Evolutionary conservation across 2,329 filamentous ascomycete genomes (phyloP), one percentile per base, ranked within the genome.

Genomic region (Botrytis fragariae): DNA sequence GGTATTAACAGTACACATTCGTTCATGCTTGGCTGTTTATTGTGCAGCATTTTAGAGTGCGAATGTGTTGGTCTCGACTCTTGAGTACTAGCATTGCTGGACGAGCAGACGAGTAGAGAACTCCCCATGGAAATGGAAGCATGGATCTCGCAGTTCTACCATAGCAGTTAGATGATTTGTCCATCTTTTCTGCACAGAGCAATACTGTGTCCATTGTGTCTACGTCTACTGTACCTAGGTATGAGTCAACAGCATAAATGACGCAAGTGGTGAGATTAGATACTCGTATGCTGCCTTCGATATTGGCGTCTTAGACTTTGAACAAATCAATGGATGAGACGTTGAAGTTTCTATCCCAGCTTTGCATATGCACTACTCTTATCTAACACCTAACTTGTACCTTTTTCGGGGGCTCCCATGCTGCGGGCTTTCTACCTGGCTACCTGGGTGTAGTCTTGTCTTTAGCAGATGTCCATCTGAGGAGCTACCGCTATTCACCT

Each of bases 161-260:
- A 25, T 48, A 25, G 3, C 12, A 8, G 14, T 29, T 14, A 29
- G 51, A n/a, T 16, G 51, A 3, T 54, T 29, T 3, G 51, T 18
- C 8, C n/a, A 29, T 54, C 12, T 54, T 16, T 29, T 18, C 51
- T 54, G 14, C 51, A 29, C 25, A 8, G n/a, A 54, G 51, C 18
- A 29, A 54, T 6, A 18, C 12, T n/a, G 22, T 51, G 44, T 45
- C 9, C 25, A 48, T 20, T 12, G 45, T 25, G 22, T 44, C 42
- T 10, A 14, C 10, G 42, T n/a, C 22, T n/a, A n/a, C 45, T 51
- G 9, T 48, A 4, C 8, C 45, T 35, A 10, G 22, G 22, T 45
- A 35, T 64, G 62, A 64, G 62, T 64, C 62, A 64, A 64, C 42
- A 29, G n/a, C 62, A 45, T 20, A 64, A 64, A 45, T 32, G 42